Conservation (phyloP, 352 stramenopile genomes). For the Peronospora destructor region DNA sequence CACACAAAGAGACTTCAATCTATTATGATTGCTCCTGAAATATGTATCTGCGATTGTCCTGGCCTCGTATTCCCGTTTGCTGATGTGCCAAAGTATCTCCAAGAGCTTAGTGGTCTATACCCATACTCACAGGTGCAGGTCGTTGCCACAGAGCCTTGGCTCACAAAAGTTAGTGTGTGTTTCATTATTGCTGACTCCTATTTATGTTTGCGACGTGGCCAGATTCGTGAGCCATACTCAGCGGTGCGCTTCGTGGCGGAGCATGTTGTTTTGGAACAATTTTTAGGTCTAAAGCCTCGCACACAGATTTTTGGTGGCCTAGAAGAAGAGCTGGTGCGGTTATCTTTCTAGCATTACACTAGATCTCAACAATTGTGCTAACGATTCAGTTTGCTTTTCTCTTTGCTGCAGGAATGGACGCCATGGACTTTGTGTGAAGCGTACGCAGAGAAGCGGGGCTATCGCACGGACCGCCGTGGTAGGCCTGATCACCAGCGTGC, state of each 20-base stretch:
- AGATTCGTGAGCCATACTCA: constrained; percentile 86
- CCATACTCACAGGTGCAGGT: constrained; percentile 69
- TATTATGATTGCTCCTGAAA: constrained; percentile 75
- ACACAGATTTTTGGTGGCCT: constrained; percentile 72
- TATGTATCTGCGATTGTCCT: constrained; percentile 84
- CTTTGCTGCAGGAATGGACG: constrained; percentile 57
- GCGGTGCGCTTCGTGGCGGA: constrained; percentile 81
- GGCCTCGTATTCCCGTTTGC: constrained; percentile 83
- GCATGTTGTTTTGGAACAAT: constrained; percentile 56
- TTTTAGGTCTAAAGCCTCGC: constrained; percentile 66
- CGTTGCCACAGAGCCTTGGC: background rate
- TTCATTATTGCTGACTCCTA: constrained; percentile 4
- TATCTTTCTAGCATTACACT: background rate
- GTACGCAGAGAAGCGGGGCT: constrained; percentile 79
- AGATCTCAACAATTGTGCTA: background rate
- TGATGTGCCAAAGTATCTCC: constrained; percentile 71
- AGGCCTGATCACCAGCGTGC: constrained; percentile 77
- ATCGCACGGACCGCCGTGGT: constrained; percentile 68
- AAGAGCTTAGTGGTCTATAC: constrained; percentile 77
- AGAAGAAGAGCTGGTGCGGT: constrained; percentile 58
- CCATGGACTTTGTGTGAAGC: constrained; percentile 79
- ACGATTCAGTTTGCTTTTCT: background rate
- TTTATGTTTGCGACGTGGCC: constrained; percentile 5
- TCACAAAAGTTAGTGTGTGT: background rate
- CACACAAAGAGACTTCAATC: constrained; percentile 84